Conservation (phyloP, 1,284 basidiomycete species). For the Cutaneotrichosporon spelunceum region DNA sequence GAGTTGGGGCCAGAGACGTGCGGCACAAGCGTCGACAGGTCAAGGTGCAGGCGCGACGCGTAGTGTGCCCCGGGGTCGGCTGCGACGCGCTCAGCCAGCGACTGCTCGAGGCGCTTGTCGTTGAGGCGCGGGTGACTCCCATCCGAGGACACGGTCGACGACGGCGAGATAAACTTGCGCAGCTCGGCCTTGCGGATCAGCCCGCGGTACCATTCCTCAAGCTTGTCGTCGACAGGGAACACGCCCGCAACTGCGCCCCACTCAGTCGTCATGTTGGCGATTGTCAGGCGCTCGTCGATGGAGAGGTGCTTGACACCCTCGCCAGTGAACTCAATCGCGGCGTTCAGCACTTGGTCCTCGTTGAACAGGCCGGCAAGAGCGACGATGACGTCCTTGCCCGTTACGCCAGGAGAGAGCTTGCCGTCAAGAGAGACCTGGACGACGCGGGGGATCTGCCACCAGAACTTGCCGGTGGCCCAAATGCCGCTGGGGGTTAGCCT, state of each 20-base stretch:
- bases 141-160: conserved; percentile 43
- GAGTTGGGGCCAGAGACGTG: conserved; percentile 97
- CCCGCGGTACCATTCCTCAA: conserved; percentile 85
- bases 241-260: conserved; percentile 97
- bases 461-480: conserved; percentile 98
- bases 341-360: conserved; percentile 94
- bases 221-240: conserved; percentile 84
- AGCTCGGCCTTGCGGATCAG: conserved; percentile 72
- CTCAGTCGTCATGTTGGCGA: conserved; percentile 98
- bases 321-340: conserved; percentile 98
- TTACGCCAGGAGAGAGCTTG: conserved; percentile 78
- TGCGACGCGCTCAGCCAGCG: conserved; percentile 59
- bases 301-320: conserved; percentile 75
- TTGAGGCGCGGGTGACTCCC: conserved; percentile 83
- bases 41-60: conserved; percentile 82
- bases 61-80: conserved; percentile 82
- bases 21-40: conserved; percentile 89
- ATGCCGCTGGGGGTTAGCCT: conserved; percentile 59
- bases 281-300: conserved; percentile 91
- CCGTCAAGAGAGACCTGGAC: conserved; percentile 91
- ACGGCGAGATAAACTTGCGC: conserved; percentile 61
- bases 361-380: conserved; percentile 96
- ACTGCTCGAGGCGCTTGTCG: conserved; percentile 64
- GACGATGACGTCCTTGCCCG: conserved; percentile 97
- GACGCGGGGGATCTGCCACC: conserved; percentile 99